These are phyloP conservation scores for Phyllosticta paracitricarpa DNA, from an alignment of 2,329 filamentous ascomycete genomes.

Conservation along the genomic window DNA sequence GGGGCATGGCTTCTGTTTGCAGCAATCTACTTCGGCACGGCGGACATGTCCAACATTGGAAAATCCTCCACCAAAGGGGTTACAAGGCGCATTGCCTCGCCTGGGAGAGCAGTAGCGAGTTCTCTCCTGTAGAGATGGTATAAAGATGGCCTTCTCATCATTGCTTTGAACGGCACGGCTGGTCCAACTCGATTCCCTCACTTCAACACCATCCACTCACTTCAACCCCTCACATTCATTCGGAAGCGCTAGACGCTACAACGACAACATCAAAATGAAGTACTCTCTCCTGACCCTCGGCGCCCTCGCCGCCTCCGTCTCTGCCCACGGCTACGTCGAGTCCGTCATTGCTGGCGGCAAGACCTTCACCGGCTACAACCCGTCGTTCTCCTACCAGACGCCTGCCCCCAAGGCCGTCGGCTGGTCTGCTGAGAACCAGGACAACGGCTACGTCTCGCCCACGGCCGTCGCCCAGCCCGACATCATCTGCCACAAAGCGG, in stretches of 20 bases:
- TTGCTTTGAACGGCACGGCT: slow-evolving; percentile 4
- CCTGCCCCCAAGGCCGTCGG: slow-evolving; percentile 22
- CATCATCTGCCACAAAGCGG: slow-evolving; percentile 29
- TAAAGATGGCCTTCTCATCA: slow-evolving; percentile 2
- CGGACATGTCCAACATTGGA: slow-evolving; percentile 1
- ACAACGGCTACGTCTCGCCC: slow-evolving; percentile 27
- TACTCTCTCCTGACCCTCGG: slow-evolving; percentile 18
- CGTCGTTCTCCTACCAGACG: slow-evolving; percentile 20
- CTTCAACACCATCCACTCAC: slow-evolving; percentile 6
- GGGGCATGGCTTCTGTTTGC: slow-evolving; percentile 3
- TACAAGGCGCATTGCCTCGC: not conserved
- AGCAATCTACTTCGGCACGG: slow-evolving; percentile 4
- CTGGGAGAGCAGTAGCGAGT: not conserved
- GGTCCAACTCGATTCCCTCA: slow-evolving; percentile 3
- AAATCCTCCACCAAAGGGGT: not conserved
- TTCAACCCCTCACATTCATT: slow-evolving; percentile 4
- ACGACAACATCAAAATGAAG: slow-evolving; percentile 3
- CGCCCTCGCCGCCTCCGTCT: slow-evolving; percentile 16
- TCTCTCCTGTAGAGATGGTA: slow-evolving; percentile 1
- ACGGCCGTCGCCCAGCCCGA: slow-evolving; percentile 17
- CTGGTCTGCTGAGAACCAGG: slow-evolving; percentile 25
- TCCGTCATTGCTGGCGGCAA: slow-evolving; percentile 20
- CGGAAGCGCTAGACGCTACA: slow-evolving; percentile 6
- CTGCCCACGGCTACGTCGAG: slow-evolving; percentile 23
- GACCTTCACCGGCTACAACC: slow-evolving; percentile 23